phyloP scores from a whole-genome alignment of 2,329 filamentous ascomycete species.

The Talaromyces sp. region DNA sequence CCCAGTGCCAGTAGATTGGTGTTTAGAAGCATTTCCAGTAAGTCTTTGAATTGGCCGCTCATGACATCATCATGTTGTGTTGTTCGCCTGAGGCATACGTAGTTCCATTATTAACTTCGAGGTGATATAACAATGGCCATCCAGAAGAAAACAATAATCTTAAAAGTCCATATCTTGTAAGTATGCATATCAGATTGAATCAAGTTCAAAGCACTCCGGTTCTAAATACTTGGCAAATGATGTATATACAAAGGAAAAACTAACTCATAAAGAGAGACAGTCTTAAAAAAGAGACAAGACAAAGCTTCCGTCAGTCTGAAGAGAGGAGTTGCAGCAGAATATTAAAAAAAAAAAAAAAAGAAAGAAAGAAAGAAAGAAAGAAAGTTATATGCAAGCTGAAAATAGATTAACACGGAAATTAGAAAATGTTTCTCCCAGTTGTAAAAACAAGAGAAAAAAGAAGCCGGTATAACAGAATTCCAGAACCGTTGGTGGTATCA shows the following conservation, averaged over 20 bases:
- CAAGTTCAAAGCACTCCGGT: background rate
- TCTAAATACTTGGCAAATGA: background rate
- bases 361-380: no score
- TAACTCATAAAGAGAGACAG: background rate
- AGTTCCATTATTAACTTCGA: background rate
- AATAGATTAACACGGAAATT: background rate
- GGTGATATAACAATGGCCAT: background rate
- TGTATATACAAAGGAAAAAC: background rate
- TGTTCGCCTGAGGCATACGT: background rate
- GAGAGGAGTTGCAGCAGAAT: background rate
- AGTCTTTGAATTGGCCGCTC: background rate
- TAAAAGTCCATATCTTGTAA: background rate
- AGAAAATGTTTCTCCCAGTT: constrained; percentile 7
- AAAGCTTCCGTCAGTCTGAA: background rate
- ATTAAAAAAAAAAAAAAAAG: no score
- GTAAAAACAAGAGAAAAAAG: background rate
- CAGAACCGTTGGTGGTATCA: constrained; percentile 12
- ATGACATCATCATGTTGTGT: background rate
- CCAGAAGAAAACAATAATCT: background rate
- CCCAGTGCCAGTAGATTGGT: background rate
- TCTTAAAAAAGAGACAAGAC: constrained; percentile 19
- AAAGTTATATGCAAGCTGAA: background rate
- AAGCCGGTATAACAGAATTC: constrained; percentile 8
- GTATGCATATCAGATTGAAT: background rate
- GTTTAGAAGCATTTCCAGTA: background rate